Evolutionary conservation across 129 eudicot species (phyloP).

Genomic region (Flaveria robusta): DNA sequence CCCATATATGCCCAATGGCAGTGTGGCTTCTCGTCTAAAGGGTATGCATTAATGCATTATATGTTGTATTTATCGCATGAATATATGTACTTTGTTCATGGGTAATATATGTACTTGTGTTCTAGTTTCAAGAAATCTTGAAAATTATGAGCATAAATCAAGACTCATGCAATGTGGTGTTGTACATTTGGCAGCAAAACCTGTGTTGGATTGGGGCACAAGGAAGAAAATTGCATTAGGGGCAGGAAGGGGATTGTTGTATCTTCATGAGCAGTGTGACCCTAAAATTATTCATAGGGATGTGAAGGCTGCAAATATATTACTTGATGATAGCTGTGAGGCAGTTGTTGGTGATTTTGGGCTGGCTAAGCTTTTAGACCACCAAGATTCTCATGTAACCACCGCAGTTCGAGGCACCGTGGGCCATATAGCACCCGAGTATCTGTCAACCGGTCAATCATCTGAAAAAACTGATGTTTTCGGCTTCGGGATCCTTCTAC

Average conservation of each 20-base stretch:
- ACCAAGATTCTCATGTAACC: slow-evolving; percentile 83
- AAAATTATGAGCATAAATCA: slow-evolving; percentile 8
- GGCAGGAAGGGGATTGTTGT: slow-evolving; percentile 79
- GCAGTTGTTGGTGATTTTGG: slow-evolving; percentile 97
- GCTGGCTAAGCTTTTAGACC: slow-evolving; percentile 84
- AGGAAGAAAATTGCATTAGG: slow-evolving; percentile 80
- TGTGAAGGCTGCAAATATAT: slow-evolving; percentile 87
- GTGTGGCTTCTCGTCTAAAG: slow-evolving; percentile 88
- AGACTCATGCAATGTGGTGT: background rate
- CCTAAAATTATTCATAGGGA: slow-evolving; percentile 92
- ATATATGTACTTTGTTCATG: slow-evolving; percentile 6
- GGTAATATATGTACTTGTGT: background rate
- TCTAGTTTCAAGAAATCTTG: slow-evolving; percentile 17
- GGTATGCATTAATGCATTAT: slow-evolving; percentile 47
- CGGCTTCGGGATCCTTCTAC: slow-evolving; percentile 84
- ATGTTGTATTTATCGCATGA: background rate
- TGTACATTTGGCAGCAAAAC: slow-evolving; percentile 62
- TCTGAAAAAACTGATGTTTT: slow-evolving; percentile 90
- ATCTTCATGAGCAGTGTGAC: slow-evolving; percentile 94
- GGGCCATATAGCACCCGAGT: slow-evolving; percentile 91
- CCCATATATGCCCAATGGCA: slow-evolving; percentile 88
- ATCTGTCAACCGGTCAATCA: slow-evolving; percentile 89
- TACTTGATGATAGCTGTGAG: slow-evolving; percentile 77
- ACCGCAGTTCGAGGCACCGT: slow-evolving; percentile 92
- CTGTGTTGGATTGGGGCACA: slow-evolving; percentile 73